Evolutionary conservation across 768 basidiomycete genomes (phyloP).

Genomic region (Amylocystis lapponica): DNA sequence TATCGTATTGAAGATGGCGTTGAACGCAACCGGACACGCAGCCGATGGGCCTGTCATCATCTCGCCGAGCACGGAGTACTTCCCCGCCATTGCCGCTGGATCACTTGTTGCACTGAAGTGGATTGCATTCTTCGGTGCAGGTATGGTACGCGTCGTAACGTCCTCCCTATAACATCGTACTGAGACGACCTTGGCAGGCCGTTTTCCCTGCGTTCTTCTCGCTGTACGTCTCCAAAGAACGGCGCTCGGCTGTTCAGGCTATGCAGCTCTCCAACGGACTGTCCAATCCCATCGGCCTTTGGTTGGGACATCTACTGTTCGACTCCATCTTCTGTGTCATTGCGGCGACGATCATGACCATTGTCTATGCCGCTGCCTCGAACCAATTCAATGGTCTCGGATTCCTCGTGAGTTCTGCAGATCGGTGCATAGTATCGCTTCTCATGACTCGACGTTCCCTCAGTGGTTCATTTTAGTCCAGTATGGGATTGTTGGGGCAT

Average conservation of each 20-base stretch:
- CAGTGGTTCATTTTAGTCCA: slow-evolving; percentile 70
- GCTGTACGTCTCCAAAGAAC: slow-evolving; percentile 70
- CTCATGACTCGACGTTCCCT: background rate
- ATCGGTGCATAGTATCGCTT: background rate
- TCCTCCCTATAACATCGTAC: background rate
- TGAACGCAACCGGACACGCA: slow-evolving; percentile 43
- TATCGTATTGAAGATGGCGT: slow-evolving; percentile 55
- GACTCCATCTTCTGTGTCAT: slow-evolving; percentile 57
- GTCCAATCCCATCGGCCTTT: slow-evolving; percentile 61
- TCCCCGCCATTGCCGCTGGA: slow-evolving; percentile 51
- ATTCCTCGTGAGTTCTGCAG: slow-evolving; percentile 42
- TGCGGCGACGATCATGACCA: slow-evolving; percentile 56
- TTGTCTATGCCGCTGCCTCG: slow-evolving; percentile 51
- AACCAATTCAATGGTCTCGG: slow-evolving; percentile 68
- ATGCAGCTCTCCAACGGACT: slow-evolving; percentile 81
- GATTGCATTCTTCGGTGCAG: slow-evolving; percentile 67
- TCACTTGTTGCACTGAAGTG: slow-evolving; percentile 64
- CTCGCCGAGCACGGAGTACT: slow-evolving; percentile 46
- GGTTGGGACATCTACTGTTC: slow-evolving; percentile 76
- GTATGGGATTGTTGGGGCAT: slow-evolving; percentile 61
- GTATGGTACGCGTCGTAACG: slow-evolving; percentile 47
- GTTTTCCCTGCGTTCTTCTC: slow-evolving; percentile 81
- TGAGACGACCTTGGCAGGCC: slow-evolving; percentile 34
- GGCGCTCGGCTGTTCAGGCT: slow-evolving; percentile 66
- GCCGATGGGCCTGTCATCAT: slow-evolving; percentile 45